Percentiles rank a stretch among this genome's conserved stretches.
These are phyloP conservation scores for Alnus rubra DNA, from an alignment of 306 rosid genomes.

Conservation along the genomic window DNA sequence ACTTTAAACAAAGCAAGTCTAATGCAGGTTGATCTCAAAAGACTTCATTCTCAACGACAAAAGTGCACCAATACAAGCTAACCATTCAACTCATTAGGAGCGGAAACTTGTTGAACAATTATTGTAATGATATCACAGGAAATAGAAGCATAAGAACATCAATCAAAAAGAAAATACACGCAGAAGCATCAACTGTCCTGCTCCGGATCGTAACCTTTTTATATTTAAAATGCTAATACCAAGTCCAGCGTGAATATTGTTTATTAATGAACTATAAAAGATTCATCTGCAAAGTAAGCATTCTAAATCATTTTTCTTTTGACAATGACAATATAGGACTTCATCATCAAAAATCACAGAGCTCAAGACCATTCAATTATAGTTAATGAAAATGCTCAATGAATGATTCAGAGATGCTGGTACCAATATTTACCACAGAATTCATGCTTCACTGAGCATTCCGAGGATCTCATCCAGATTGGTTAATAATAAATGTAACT, in stretches of 20 bases:
- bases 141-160: not conserved
- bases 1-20: not conserved
- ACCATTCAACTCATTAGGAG: not conserved
- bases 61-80: not conserved
- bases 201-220: not conserved
- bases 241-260: not conserved
- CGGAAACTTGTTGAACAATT: not conserved
- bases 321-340: too few relatives aligned
- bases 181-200: not conserved
- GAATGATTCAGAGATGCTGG: not conserved
- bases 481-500: not conserved
- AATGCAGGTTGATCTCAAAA: not conserved
- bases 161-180: not conserved
- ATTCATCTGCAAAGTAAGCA: not conserved
- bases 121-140: not conserved
- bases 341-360: not conserved
- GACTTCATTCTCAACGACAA: not conserved
- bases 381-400: not conserved
- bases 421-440: not conserved
- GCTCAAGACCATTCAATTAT: not conserved
- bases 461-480: not conserved
- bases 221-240: not conserved
- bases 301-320: too few relatives aligned
- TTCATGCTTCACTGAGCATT: not conserved
- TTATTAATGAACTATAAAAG: not conserved